phyloP scores from a whole-genome alignment of 148 eudicot genomes.

The Rhododendron williamsianum region DNA sequence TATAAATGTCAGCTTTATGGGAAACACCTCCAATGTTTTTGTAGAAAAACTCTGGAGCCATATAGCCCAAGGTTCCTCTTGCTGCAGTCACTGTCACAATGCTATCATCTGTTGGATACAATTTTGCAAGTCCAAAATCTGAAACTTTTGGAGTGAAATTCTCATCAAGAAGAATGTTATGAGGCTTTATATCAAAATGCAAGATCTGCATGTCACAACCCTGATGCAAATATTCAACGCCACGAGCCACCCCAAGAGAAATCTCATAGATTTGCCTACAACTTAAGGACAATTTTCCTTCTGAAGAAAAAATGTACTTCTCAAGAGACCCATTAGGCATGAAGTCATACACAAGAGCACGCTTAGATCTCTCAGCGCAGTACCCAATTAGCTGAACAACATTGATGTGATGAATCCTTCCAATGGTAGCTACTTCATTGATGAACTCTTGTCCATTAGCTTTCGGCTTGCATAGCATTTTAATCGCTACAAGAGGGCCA shows the following conservation, averaged over 20 bases:
- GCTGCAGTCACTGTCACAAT: slow-evolving; percentile 5
- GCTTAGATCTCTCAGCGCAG: slow-evolving; percentile 9
- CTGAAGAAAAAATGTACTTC: slow-evolving; percentile 7
- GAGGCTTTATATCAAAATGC: slow-evolving; percentile 25
- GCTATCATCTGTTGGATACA: slow-evolving; percentile 11
- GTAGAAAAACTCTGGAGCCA: slow-evolving; percentile 10
- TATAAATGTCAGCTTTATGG: slow-evolving; percentile 9
- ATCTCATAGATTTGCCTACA: slow-evolving; percentile 13
- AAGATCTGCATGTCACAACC: slow-evolving; percentile 23
- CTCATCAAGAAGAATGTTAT: slow-evolving; percentile 20
- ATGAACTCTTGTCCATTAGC: slow-evolving; percentile 19
- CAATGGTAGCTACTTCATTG: slow-evolving; percentile 19
- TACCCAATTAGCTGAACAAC: slow-evolving; percentile 16
- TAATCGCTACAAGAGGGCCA: slow-evolving; percentile 10
- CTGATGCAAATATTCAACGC: slow-evolving; percentile 15
- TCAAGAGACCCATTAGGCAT: slow-evolving; percentile 27
- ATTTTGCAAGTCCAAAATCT: slow-evolving; percentile 20
- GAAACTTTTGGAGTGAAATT: slow-evolving; percentile 23
- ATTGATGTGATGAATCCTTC: slow-evolving; percentile 22
- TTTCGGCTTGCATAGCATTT: slow-evolving; percentile 2
- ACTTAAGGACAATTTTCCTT: not conserved
- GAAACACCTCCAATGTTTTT: slow-evolving; percentile 10
- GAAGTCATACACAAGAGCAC: slow-evolving; percentile 20
- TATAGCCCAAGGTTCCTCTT: slow-evolving; percentile 6
- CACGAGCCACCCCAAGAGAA: slow-evolving; percentile 19